Conservation (phyloP, 2,329 filamentous ascomycete species). For the Nothophaeocryptopus gaeumannii region DNA sequence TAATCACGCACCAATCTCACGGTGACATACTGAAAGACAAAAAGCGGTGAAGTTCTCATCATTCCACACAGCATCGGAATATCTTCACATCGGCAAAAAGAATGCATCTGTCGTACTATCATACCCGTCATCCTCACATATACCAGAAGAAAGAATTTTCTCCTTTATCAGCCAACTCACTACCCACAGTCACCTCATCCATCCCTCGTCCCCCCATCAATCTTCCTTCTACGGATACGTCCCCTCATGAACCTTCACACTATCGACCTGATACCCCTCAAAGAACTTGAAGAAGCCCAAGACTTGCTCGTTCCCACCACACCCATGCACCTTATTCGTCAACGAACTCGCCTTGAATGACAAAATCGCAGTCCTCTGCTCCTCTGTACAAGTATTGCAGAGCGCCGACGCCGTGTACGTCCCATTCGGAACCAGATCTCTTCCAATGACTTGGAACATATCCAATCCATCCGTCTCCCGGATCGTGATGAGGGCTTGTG, state of each 20-base stretch:
- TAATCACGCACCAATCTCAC: too few species aligned
- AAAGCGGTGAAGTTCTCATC: too few species aligned
- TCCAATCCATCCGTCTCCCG: conserved; percentile 7
- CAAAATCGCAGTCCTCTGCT: not conserved
- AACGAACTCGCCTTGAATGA: not conserved
- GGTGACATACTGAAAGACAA: too few species aligned
- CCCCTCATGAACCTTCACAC: conserved; percentile 2
- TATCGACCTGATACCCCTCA: conserved; percentile 4
- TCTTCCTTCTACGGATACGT: not conserved
- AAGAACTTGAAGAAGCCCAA: conserved; percentile 9
- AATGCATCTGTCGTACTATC: too few species aligned
- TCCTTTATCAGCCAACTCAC: too few species aligned
- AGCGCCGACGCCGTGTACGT: conserved; percentile 4
- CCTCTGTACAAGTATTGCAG: not conserved
- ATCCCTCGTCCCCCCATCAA: too few species aligned
- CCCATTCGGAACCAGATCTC: conserved; percentile 3
- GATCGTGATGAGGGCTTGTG: conserved; percentile 2
- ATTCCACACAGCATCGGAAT: too few species aligned
- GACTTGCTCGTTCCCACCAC: not conserved
- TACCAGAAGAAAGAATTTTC: too few species aligned
- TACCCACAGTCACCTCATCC: too few species aligned
- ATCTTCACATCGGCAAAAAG: too few species aligned
- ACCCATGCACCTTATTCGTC: not conserved
- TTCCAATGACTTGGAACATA: conserved; percentile 9
- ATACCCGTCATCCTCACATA: too few species aligned